phyloP scores from a whole-genome alignment of 208 protist species.

The Trypanosoma vivax region DNA sequence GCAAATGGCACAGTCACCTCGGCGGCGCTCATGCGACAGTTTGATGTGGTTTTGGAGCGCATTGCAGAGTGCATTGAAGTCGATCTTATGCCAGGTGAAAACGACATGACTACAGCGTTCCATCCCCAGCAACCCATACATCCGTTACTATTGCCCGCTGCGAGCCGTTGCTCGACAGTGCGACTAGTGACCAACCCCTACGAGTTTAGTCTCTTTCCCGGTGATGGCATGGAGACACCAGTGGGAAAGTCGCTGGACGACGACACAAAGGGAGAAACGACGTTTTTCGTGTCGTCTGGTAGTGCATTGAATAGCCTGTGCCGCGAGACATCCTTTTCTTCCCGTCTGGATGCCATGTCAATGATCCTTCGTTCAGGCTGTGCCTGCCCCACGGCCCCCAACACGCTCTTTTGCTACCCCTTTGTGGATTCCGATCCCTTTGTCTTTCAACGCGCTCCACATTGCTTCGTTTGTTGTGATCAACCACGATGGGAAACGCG shows the following conservation, averaged over 20 bases:
- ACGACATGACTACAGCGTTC: slow-evolving; percentile 88
- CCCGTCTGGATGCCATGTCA: slow-evolving; percentile 64
- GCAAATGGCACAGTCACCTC: slow-evolving; percentile 32
- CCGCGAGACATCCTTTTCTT: slow-evolving; percentile 50
- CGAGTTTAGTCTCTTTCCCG: slow-evolving; percentile 40
- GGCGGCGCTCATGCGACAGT: slow-evolving; percentile 55
- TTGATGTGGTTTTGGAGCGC: slow-evolving; percentile 63
- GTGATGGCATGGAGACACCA: slow-evolving; percentile 1
- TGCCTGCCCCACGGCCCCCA: slow-evolving; percentile 85
- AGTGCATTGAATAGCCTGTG: slow-evolving; percentile 82
- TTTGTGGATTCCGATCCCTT: slow-evolving; percentile 85
- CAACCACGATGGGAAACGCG: slow-evolving; percentile 69
- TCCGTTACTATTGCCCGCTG: slow-evolving; percentile 70
- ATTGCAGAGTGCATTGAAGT: slow-evolving; percentile 71
- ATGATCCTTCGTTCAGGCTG: slow-evolving; percentile 67
- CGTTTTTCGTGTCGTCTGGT: slow-evolving; percentile 80
- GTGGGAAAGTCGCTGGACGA: slow-evolving; percentile 1
- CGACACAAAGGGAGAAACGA: slow-evolving; percentile 6
- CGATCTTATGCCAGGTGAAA: slow-evolving; percentile 87
- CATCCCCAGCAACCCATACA: slow-evolving; percentile 91
- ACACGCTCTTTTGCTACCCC: slow-evolving; percentile 90
- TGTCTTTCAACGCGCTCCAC: slow-evolving; percentile 58
- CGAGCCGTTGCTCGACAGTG: slow-evolving; percentile 56
- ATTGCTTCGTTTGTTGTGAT: slow-evolving; percentile 86
- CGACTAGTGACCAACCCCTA: slow-evolving; percentile 84